Percentiles rank a stretch among this genome's conserved stretches.
Evolutionary conservation across 352 stramenopile species (phyloP).

Genomic region (Globisporangium solare): DNA sequence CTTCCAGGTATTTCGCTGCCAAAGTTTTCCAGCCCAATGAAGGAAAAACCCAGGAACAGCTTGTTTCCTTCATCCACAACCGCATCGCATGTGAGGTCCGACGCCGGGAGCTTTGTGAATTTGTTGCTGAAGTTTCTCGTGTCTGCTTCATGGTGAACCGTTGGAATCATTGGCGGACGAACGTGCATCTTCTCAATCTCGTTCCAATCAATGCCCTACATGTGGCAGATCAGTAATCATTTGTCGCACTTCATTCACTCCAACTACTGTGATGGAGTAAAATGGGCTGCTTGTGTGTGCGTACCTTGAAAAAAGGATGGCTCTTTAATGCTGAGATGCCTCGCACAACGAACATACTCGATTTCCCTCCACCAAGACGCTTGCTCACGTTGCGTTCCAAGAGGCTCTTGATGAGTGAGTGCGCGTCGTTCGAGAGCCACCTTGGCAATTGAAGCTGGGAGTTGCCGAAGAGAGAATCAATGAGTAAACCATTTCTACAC

Average conservation of each 20-base stretch:
- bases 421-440: slow-evolving; percentile 83
- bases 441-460: slow-evolving; percentile 62
- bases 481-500: no score
- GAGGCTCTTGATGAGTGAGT: slow-evolving; percentile 94
- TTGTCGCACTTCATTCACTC: not conserved
- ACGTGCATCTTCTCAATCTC: slow-evolving; percentile 89
- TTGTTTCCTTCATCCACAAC: slow-evolving; percentile 46
- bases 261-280: not conserved
- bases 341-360: slow-evolving; percentile 97
- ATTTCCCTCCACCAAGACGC: slow-evolving; percentile 90
- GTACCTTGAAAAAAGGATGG: slow-evolving; percentile 92
- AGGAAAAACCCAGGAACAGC: slow-evolving; percentile 75
- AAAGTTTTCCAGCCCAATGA: slow-evolving; percentile 44
- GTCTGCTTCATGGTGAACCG: slow-evolving; percentile 86
- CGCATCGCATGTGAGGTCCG: slow-evolving; percentile 58
- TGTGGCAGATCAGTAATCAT: not conserved
- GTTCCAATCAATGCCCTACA: slow-evolving; percentile 87
- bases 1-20: slow-evolving; percentile 14
- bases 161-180: slow-evolving; percentile 85
- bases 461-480: not conserved
- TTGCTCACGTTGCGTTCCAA: slow-evolving; percentile 96
- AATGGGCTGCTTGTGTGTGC: not conserved
- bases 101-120: slow-evolving; percentile 73
- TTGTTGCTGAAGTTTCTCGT: slow-evolving; percentile 94
- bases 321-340: slow-evolving; percentile 94